These are phyloP conservation scores for Fragilariopsis cylindrus DNA, from an alignment of 108 stramenopile species.

Conservation along the genomic window DNA sequence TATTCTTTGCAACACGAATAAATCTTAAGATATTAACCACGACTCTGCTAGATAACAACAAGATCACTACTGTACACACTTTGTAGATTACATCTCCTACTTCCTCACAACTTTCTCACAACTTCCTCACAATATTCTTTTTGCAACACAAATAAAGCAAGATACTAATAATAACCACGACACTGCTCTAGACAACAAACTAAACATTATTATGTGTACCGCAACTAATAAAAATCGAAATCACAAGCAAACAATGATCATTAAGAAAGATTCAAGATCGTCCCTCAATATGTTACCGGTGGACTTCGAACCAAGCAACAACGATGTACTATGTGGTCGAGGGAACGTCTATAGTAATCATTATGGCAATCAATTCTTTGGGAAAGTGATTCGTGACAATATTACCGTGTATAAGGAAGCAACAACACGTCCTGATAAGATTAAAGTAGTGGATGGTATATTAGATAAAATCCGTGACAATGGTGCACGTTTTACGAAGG, in stretches of 20 bases:
- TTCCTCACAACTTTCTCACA: no score
- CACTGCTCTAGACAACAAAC: not conserved
- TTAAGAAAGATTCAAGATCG: not conserved
- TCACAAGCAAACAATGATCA: not conserved
- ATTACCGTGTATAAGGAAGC: conserved; percentile 12
- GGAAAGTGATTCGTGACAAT: conserved; percentile 20
- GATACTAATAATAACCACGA: no score
- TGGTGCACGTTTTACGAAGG: conserved; percentile 19
- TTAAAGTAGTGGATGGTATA: conserved; percentile 12
- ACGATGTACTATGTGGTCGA: conserved; percentile 21
- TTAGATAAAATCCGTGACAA: conserved; percentile 11
- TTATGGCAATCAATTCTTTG: conserved; percentile 26
- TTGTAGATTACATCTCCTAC: no score
- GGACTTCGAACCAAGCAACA: not conserved
- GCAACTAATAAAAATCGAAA: not conserved
- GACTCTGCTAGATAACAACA: no score
- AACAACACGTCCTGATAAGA: conserved; percentile 1
- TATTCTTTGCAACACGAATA: no score
- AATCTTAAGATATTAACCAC: no score
- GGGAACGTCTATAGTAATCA: conserved; percentile 13
- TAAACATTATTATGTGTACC: not conserved
- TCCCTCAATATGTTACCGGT: not conserved
- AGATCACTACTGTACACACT: no score
- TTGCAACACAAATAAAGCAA: no score
- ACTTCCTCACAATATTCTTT: no score